Percentiles rank a stretch among this genome's conserved stretches.
Evolutionary conservation across 495 filamentous ascomycete genomes (phyloP).

Genomic region (Parmelia sp.): DNA sequence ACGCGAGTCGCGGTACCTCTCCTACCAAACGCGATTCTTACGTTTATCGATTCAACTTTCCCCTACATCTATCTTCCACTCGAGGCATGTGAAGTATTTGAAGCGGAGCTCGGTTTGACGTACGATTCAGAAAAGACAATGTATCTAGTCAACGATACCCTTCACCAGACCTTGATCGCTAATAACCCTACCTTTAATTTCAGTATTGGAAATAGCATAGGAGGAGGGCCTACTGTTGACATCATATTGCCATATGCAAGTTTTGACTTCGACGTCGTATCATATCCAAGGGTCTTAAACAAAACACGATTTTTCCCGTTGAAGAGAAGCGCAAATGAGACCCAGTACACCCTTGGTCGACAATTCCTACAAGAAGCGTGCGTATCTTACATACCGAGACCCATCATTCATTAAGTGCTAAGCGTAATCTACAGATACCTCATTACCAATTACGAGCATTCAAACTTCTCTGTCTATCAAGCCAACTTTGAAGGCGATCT

Average conservation of each 20-base stretch:
- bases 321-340: slow-evolving; percentile 40
- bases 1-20: slow-evolving; percentile 3
- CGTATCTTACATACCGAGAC: background rate
- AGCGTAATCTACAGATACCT: slow-evolving; percentile 18
- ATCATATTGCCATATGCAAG: slow-evolving; percentile 48
- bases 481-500: slow-evolving; percentile 11
- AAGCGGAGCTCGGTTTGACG: slow-evolving; percentile 44
- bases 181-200: slow-evolving; percentile 45
- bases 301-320: slow-evolving; percentile 47
- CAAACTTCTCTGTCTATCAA: slow-evolving; percentile 23
- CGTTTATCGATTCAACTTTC: slow-evolving; percentile 50
- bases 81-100: slow-evolving; percentile 47
- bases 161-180: slow-evolving; percentile 38
- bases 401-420: background rate
- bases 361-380: slow-evolving; percentile 52
- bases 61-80: slow-evolving; percentile 50
- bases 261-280: slow-evolving; percentile 45
- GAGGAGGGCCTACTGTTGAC: slow-evolving; percentile 37
- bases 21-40: slow-evolving; percentile 23
- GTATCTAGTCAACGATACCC: slow-evolving; percentile 45
- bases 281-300: slow-evolving; percentile 31
- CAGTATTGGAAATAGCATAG: slow-evolving; percentile 37
- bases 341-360: slow-evolving; percentile 49
- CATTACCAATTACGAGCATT: slow-evolving; percentile 23
- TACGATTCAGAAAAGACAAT: slow-evolving; percentile 38